Evolutionary conservation across 2,329 filamentous ascomycete genomes (phyloP).

Genomic region (Coniochaeta pulveracea): DNA sequence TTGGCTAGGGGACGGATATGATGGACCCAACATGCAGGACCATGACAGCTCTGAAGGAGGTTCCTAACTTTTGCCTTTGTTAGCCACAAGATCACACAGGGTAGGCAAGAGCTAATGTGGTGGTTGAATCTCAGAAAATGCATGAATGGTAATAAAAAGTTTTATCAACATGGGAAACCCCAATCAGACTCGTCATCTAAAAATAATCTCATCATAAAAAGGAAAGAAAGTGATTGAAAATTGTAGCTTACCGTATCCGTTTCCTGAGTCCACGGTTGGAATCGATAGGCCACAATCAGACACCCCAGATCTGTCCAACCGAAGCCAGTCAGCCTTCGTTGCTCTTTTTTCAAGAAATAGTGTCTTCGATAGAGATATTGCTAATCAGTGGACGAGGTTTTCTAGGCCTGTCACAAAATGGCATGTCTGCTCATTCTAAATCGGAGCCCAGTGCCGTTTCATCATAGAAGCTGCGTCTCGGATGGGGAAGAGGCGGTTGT

Average conservation of each 20-base stretch:
- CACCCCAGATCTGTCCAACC: background rate
- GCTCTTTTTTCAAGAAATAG: background rate
- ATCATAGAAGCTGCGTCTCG: conserved; percentile 43
- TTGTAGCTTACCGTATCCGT: conserved; percentile 1
- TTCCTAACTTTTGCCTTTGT: no score
- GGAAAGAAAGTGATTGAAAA: conserved; percentile 3
- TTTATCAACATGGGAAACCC: conserved; percentile 62
- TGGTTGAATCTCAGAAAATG: conserved; percentile 32
- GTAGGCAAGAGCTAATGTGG: conserved; percentile 4
- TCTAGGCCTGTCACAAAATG: conserved; percentile 96
- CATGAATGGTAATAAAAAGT: conserved; percentile 65
- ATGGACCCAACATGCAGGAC: no score
- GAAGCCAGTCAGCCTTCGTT: background rate
- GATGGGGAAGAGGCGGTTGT: conserved; percentile 2
- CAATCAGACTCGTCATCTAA: conserved; percentile 73
- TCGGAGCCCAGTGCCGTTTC: conserved; percentile 98
- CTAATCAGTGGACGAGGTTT: conserved; percentile 96
- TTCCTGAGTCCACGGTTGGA: background rate
- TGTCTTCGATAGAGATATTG: conserved; percentile 4
- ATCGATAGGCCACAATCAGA: conserved; percentile 6
- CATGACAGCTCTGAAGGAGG: no score
- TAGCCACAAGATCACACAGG: background rate
- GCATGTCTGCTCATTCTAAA: conserved; percentile 70
- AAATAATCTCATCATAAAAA: conserved; percentile 30
- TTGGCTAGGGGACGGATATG: no score